phyloP scores from a whole-genome alignment of 768 basidiomycete species.

The Xerocomellus dryophilus region DNA sequence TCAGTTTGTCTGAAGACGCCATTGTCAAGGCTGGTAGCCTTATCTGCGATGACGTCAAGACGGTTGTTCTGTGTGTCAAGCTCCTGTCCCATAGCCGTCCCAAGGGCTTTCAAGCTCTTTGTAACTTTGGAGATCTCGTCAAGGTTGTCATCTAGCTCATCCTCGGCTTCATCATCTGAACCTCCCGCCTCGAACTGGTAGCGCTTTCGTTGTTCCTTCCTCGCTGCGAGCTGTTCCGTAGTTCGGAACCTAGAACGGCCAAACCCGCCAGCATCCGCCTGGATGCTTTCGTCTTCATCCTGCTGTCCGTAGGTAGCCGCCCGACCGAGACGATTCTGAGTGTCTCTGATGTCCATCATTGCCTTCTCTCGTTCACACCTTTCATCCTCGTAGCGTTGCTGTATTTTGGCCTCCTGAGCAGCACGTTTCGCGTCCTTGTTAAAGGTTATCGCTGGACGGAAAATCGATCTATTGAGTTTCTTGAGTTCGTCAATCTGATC shows the following conservation, averaged over 20 bases:
- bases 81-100: slow-evolving; percentile 82
- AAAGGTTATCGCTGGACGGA: slow-evolving; percentile 86
- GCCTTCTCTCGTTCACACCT: slow-evolving; percentile 78
- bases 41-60: slow-evolving; percentile 72
- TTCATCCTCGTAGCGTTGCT: slow-evolving; percentile 85
- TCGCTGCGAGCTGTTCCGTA: slow-evolving; percentile 48
- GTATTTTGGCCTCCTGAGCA: slow-evolving; percentile 80
- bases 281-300: slow-evolving; percentile 42
- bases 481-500: slow-evolving; percentile 94
- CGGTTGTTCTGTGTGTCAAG: slow-evolving; percentile 82
- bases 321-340: slow-evolving; percentile 78
- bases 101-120: slow-evolving; percentile 74
- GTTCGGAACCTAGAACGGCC: slow-evolving; percentile 44
- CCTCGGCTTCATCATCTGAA: slow-evolving; percentile 92
- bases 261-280: slow-evolving; percentile 31
- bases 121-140: slow-evolving; percentile 80
- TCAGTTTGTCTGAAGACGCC: slow-evolving; percentile 81
- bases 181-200: slow-evolving; percentile 91
- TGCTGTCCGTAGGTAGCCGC: slow-evolving; percentile 62
- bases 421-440: slow-evolving; percentile 91
- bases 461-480: slow-evolving; percentile 91
- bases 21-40: slow-evolving; percentile 72
- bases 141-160: slow-evolving; percentile 90
- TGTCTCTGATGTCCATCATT: slow-evolving; percentile 81
- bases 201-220: slow-evolving; percentile 71